Conservation (phyloP, 192 early-diverging fungal species). For the Backusella australiensis region DNA sequence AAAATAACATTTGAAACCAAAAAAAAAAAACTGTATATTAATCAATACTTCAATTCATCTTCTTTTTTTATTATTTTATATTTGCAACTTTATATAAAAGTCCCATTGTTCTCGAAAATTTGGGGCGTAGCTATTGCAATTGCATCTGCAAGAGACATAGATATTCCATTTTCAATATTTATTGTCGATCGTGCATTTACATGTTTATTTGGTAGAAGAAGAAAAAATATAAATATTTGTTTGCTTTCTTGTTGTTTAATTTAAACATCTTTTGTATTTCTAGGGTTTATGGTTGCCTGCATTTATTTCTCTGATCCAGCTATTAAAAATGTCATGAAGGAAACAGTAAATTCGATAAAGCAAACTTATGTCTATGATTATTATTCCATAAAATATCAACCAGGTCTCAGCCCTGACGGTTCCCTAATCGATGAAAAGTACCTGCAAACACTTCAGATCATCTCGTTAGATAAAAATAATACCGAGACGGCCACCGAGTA, state of each 20-base stretch:
- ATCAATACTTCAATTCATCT: not conserved
- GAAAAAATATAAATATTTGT: not conserved
- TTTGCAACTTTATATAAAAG: not conserved
- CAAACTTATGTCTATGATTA: not conserved
- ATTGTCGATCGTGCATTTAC: not conserved
- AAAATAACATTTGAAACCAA: not conserved
- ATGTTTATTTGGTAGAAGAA: not conserved
- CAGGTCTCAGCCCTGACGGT: not conserved
- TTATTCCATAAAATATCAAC: not conserved
- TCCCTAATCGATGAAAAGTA: not conserved
- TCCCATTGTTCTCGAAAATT: not conserved
- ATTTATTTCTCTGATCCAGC: conserved; percentile 1
- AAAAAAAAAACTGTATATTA: not conserved
- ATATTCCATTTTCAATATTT: not conserved
- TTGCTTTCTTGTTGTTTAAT: not conserved
- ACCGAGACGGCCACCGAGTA: not conserved
- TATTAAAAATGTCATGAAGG: not conserved
- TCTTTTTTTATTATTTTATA: not conserved
- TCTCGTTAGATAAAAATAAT: not conserved
- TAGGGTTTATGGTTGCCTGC: not conserved
- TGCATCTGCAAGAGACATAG: not conserved
- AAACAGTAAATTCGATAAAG: not conserved
- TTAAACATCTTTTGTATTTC: not conserved
- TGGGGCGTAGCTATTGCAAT: not conserved
- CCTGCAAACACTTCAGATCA: not conserved